Evolutionary conservation across 73 alveolate species (phyloP).

Genomic region (Paramecium caudatum): DNA sequence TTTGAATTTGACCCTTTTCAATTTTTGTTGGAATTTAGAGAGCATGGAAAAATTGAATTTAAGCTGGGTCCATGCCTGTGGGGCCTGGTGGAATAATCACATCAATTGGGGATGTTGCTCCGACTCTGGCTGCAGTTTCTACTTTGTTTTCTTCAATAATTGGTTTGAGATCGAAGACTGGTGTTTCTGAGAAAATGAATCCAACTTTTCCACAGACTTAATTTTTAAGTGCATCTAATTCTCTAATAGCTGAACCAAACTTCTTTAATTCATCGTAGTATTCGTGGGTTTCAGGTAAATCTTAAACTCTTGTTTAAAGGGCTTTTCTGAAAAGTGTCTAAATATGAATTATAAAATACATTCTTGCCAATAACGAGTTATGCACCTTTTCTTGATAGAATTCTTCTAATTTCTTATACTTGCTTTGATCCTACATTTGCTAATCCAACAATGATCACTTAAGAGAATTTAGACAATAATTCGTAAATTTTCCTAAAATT

Average conservation of each 20-base stretch:
- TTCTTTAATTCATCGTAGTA: conserved; percentile 42
- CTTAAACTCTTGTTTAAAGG: conserved; percentile 26
- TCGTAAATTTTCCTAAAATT: conserved; percentile 46
- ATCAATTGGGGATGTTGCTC: conserved; percentile 97
- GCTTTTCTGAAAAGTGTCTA: conserved; percentile 49
- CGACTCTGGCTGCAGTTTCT: conserved; percentile 98
- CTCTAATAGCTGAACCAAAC: conserved; percentile 1
- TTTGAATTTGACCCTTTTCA: conserved; percentile 99
- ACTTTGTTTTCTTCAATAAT: conserved; percentile 84
- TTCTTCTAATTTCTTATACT: conserved; percentile 70
- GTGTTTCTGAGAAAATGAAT: conserved; percentile 94
- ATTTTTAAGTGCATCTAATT: conserved; percentile 46
- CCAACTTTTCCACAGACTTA: conserved; percentile 87
- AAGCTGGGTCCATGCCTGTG: conserved; percentile 99
- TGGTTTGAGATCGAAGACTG: conserved; percentile 91
- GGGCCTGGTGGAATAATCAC: conserved; percentile 99
- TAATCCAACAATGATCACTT: conserved; percentile 43
- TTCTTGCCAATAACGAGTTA: conserved; percentile 65
- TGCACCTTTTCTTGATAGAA: conserved; percentile 13
- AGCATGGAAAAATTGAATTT: conserved; percentile 99
- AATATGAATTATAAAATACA: background rate
- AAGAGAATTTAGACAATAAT: conserved; percentile 39
- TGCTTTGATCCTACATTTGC: conserved; percentile 64
- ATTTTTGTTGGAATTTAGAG: conserved; percentile 97
- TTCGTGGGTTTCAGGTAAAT: conserved; percentile 12